These are phyloP conservation scores for Elongisporangium prolatum DNA, from an alignment of 352 stramenopile species.

Conservation along the genomic window DNA sequence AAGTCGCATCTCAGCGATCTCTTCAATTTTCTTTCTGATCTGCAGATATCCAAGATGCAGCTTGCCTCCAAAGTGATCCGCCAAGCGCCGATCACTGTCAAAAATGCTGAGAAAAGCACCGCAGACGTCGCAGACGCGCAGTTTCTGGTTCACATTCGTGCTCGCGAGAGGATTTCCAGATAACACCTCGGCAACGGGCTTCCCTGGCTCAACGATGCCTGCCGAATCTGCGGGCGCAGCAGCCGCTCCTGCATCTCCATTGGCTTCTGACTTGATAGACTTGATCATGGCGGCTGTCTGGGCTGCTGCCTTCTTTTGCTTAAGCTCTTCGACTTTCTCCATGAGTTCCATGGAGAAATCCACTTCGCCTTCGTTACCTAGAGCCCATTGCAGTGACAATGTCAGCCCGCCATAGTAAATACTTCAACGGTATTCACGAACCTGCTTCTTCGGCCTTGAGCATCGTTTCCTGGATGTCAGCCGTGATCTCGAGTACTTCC, in stretches of 20 bases:
- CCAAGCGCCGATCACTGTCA: constrained; percentile 85
- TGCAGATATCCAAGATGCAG: constrained; percentile 88
- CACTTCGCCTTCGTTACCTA: constrained; percentile 49
- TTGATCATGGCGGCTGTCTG: constrained; percentile 39
- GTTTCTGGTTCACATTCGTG: constrained; percentile 72
- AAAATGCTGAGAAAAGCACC: constrained; percentile 91
- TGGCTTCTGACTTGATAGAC: constrained; percentile 24
- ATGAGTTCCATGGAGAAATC: constrained; percentile 56
- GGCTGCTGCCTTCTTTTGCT: constrained; percentile 40
- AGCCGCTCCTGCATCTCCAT: background rate
- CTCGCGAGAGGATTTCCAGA: constrained; percentile 14
- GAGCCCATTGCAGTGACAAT: too few species aligned
- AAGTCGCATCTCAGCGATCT: constrained; percentile 43
- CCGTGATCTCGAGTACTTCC: constrained; percentile 66
- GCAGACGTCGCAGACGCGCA: constrained; percentile 90
- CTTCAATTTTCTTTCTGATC: constrained; percentile 81
- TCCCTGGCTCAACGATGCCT: background rate
- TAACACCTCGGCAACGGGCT: background rate
- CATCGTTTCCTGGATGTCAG: constrained; percentile 65
- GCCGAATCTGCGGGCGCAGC: background rate
- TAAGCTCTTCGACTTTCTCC: constrained; percentile 60
- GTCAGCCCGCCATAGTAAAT: background rate
- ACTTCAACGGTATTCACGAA: background rate
- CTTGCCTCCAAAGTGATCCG: constrained; percentile 90
- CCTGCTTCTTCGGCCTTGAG: constrained; percentile 52